Evolutionary conservation across 768 basidiomycete genomes (phyloP).

Genomic region (Tremella fuciformis): DNA sequence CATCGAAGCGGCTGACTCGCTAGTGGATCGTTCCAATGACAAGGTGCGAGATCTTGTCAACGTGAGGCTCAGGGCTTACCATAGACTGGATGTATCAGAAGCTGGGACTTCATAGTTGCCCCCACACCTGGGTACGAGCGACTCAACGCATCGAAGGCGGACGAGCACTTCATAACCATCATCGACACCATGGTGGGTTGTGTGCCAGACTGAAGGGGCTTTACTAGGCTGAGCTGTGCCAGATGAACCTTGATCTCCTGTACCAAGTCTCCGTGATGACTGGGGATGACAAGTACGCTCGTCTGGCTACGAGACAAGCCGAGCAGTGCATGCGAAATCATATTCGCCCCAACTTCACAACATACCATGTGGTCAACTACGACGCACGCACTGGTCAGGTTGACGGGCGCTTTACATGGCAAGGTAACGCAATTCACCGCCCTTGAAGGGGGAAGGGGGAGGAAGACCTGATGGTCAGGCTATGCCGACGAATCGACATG

Average conservation of each 20-base stretch:
- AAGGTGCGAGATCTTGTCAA: neutral
- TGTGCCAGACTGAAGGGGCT: conserved; percentile 2
- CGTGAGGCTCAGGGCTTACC: neutral
- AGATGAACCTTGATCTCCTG: conserved; percentile 46
- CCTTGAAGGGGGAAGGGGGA: too few relatives aligned
- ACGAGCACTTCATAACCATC: conserved; percentile 41
- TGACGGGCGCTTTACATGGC: conserved; percentile 26
- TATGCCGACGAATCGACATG: conserved; percentile 40
- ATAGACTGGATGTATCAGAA: conserved; percentile 38
- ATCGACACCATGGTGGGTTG: conserved; percentile 46
- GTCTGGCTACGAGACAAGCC: conserved; percentile 36
- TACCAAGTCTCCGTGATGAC: conserved; percentile 39
- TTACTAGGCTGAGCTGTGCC: neutral
- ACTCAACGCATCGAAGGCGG: conserved; percentile 3
- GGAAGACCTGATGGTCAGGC: neutral
- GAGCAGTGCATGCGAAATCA: conserved; percentile 31
- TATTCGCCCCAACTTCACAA: conserved; percentile 33
- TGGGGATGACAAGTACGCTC: conserved; percentile 31
- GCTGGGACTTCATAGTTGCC: conserved; percentile 27
- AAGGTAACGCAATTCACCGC: conserved; percentile 20
- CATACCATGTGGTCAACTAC: conserved; percentile 43
- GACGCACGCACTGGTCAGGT: conserved; percentile 33
- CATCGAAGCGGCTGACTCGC: conserved; percentile 31
- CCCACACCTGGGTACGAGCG: too few relatives aligned
- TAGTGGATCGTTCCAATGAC: conserved; percentile 35